Conservation (phyloP, 2,329 filamentous ascomycete species). For the Fusarium guadeloupense region DNA sequence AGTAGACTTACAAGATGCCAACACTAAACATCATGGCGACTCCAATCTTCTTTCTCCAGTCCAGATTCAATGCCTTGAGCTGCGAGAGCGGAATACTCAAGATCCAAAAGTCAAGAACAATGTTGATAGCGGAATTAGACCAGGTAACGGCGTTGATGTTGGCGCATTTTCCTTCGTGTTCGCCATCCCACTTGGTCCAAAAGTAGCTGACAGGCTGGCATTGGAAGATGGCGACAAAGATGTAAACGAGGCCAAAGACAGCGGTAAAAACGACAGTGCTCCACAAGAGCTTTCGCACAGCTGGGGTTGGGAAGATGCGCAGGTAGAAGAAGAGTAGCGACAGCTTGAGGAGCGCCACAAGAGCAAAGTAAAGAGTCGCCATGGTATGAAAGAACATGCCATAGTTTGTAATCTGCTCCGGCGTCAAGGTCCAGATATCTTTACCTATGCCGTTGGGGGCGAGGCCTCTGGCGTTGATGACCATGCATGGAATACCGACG, state of each 20-base stretch:
- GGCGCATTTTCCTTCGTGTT: slow-evolving; percentile 58
- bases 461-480: slow-evolving; percentile 46
- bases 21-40: slow-evolving; percentile 61
- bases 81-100: slow-evolving; percentile 60
- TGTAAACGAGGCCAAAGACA: slow-evolving; percentile 53
- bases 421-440: slow-evolving; percentile 60
- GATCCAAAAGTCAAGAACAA: slow-evolving; percentile 62
- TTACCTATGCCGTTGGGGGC: slow-evolving; percentile 56
- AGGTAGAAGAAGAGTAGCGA: slow-evolving; percentile 65
- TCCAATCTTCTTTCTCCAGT: slow-evolving; percentile 60
- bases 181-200: slow-evolving; percentile 63
- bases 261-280: slow-evolving; percentile 53
- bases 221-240: slow-evolving; percentile 58
- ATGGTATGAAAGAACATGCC: slow-evolving; percentile 55
- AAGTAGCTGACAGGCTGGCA: slow-evolving; percentile 61
- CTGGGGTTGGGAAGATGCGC: slow-evolving; percentile 58
- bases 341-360: slow-evolving; percentile 59
- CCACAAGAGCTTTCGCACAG: slow-evolving; percentile 54
- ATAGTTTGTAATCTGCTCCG: slow-evolving; percentile 55
- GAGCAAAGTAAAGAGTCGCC: slow-evolving; percentile 57
- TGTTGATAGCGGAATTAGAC: slow-evolving; percentile 62
- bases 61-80: slow-evolving; percentile 53
- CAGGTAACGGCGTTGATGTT: slow-evolving; percentile 60
- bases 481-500: slow-evolving; percentile 43
- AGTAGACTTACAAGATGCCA: slow-evolving; percentile 54